These are phyloP conservation scores for Solanum lignicaule DNA, from an alignment of 257 asterid species.

Conservation along the genomic window DNA sequence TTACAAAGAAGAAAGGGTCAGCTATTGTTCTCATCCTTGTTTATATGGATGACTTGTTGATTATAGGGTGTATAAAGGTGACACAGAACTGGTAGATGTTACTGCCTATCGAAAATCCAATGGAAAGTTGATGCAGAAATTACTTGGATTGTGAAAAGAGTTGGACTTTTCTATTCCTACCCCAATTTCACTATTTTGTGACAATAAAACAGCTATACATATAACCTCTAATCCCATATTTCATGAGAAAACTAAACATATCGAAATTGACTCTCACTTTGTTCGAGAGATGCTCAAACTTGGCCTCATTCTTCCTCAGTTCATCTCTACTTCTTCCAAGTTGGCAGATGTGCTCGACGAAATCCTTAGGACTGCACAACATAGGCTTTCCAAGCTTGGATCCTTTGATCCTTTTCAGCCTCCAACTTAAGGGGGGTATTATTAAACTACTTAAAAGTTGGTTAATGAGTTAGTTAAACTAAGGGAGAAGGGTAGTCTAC, in stretches of 20 bases:
- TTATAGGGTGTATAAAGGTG: background rate
- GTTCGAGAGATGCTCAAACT: background rate
- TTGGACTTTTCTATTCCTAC: background rate
- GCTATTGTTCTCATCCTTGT: background rate
- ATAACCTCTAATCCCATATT: background rate
- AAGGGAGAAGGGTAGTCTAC: no score
- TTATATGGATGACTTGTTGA: background rate
- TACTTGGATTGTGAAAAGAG: background rate
- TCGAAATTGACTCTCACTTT: background rate
- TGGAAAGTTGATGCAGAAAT: background rate
- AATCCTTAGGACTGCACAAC: background rate
- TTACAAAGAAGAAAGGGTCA: background rate
- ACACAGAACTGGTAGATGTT: background rate
- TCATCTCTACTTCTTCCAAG: background rate
- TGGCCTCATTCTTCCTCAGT: background rate
- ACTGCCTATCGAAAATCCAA: background rate
- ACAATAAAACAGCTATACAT: background rate
- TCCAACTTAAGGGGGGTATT: no score
- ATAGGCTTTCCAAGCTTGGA: no score
- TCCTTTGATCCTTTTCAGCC: no score
- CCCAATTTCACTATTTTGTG: background rate
- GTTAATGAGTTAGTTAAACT: no score
- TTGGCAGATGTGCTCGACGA: background rate
- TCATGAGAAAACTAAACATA: background rate
- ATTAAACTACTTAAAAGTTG: no score